phyloP scores from a whole-genome alignment of 2,329 filamentous ascomycete genomes.

The Fusarium domesticum region DNA sequence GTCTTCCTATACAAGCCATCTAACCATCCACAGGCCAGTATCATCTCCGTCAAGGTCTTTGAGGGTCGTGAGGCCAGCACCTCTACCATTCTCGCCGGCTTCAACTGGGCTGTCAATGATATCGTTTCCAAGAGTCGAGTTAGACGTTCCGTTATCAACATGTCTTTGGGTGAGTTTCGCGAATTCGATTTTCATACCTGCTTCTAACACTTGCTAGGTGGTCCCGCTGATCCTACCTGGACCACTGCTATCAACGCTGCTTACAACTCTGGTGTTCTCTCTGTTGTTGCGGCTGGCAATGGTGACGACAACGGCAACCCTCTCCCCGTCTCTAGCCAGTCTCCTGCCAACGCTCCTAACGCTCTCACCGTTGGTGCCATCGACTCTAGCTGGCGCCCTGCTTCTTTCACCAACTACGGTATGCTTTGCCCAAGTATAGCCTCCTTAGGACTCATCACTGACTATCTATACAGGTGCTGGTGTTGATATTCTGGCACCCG shows the following conservation, averaged over 20 bases:
- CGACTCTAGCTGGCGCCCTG: slow-evolving; percentile 35
- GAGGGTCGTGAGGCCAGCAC: slow-evolving; percentile 13
- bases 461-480: slow-evolving; percentile 10
- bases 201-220: slow-evolving; percentile 24
- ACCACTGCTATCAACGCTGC: slow-evolving; percentile 43
- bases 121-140: slow-evolving; percentile 34
- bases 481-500: slow-evolving; percentile 44
- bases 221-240: slow-evolving; percentile 32
- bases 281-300: slow-evolving; percentile 49
- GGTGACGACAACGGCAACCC: slow-evolving; percentile 26
- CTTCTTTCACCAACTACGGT: slow-evolving; percentile 50
- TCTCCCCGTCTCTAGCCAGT: slow-evolving; percentile 41
- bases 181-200: too few species aligned
- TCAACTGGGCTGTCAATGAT: slow-evolving; percentile 42
- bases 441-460: neutral
- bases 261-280: slow-evolving; percentile 39
- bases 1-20: neutral
- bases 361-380: slow-evolving; percentile 51
- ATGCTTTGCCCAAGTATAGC: neutral
- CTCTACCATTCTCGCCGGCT: slow-evolving; percentile 38
- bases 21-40: slow-evolving; percentile 16
- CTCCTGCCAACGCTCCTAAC: slow-evolving; percentile 43
- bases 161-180: slow-evolving; percentile 38
- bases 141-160: slow-evolving; percentile 35
- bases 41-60: slow-evolving; percentile 36